A percentile compares a stretch with the other conserved stretches of the same genome.
phyloP scores from a whole-genome alignment of 177 flowering plant genomes.

The Vitis hybrid region DNA sequence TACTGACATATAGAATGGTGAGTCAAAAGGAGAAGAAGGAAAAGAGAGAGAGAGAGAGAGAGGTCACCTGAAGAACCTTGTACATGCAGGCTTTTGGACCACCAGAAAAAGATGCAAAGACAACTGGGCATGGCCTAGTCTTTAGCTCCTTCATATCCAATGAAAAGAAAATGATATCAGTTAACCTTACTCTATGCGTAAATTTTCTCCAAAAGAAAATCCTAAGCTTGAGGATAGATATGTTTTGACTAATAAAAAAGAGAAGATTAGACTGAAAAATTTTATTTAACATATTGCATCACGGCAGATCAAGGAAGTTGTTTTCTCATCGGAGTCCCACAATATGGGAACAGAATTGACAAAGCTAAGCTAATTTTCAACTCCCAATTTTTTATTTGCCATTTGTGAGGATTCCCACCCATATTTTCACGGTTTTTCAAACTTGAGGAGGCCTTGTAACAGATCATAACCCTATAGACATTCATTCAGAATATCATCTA shows the following conservation, averaged over 20 bases:
- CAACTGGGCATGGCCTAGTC: conserved; percentile 73
- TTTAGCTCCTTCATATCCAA: conserved; percentile 63
- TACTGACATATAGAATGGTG: not conserved
- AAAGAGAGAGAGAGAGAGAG: not conserved
- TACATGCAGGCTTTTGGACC: conserved; percentile 97
- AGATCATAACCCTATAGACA: not conserved
- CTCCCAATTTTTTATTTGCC: not conserved
- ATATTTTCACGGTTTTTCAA: not conserved
- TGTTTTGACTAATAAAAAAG: not conserved
- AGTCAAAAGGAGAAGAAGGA: not conserved
- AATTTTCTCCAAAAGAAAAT: not conserved
- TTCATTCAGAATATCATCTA: not conserved
- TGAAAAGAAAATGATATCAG: conserved; percentile 7
- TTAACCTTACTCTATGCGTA: not conserved
- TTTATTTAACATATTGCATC: not conserved
- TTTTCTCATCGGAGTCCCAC: too few relatives aligned
- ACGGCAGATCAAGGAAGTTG: too few relatives aligned
- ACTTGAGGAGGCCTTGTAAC: not conserved
- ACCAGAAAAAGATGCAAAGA: conserved; percentile 92
- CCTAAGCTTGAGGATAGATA: not conserved
- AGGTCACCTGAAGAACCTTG: conserved; percentile 85
- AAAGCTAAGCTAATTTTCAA: not conserved
- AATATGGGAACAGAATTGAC: not conserved
- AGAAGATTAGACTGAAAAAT: not conserved
- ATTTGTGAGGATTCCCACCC: not conserved